Conservation (phyloP, 176 grass and related monocot genomes). For the Phragmites australis region DNA sequence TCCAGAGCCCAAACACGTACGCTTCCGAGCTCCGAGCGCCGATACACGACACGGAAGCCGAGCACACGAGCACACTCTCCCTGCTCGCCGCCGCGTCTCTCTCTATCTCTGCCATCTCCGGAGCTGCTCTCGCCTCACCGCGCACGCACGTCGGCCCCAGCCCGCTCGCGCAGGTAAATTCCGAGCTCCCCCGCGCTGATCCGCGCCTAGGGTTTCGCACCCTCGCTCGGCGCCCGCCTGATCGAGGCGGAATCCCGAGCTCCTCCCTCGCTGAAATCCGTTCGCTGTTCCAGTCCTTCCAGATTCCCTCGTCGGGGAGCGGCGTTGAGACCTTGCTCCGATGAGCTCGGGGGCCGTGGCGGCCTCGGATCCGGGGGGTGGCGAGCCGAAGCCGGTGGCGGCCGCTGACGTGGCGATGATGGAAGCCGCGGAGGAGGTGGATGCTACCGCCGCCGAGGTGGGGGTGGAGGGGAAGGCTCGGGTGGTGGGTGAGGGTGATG, state of each 20-base stretch:
- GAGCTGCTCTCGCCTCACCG: neutral
- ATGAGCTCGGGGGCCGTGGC: slow-evolving; percentile 49
- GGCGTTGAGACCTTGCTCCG: neutral
- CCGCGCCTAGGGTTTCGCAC: slow-evolving; percentile 44
- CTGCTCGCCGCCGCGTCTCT: neutral
- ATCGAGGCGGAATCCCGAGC: slow-evolving; percentile 50
- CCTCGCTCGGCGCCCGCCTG: neutral
- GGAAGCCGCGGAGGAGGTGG: slow-evolving; percentile 14
- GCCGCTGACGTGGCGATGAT: slow-evolving; percentile 32
- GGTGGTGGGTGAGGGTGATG: neutral
- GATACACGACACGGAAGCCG: slow-evolving; percentile 21
- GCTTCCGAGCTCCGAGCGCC: slow-evolving; percentile 1
- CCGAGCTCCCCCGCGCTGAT: slow-evolving; percentile 14
- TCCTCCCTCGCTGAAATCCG: slow-evolving; percentile 17
- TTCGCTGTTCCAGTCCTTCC: neutral
- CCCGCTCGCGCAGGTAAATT: slow-evolving; percentile 34
- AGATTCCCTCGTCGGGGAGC: slow-evolving; percentile 31
- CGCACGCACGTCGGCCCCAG: neutral
- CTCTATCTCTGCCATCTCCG: neutral
- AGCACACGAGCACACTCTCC: slow-evolving; percentile 5
- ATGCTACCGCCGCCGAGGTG: neutral
- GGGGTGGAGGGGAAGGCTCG: slow-evolving; percentile 11
- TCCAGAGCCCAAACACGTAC: neutral
- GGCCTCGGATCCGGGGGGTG: slow-evolving; percentile 49
- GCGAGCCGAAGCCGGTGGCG: slow-evolving; percentile 28